Evolutionary conservation across 306 rosid genomes (phyloP).

Genomic region (Cucumis hystrix): DNA sequence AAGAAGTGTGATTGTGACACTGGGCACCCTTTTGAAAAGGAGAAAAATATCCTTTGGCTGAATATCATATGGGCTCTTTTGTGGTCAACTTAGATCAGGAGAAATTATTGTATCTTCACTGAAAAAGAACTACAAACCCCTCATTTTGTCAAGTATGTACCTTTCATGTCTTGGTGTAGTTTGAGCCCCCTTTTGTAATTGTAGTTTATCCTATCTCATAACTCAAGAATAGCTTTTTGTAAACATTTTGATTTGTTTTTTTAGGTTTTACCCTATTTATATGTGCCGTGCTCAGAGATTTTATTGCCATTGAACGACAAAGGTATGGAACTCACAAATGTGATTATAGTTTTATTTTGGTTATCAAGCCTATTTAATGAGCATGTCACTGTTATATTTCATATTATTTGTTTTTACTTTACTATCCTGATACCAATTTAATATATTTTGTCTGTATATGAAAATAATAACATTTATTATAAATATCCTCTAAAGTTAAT

Average conservation of each 20-base stretch:
- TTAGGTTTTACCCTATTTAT: conserved; percentile 77
- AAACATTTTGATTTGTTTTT: not conserved
- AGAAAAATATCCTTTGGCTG: too few species aligned
- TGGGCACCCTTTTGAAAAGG: too few species aligned
- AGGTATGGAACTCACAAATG: conserved; percentile 29
- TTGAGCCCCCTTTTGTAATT: too few species aligned
- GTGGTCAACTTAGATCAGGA: too few species aligned
- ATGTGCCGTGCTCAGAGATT: conserved; percentile 66
- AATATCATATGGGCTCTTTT: too few species aligned
- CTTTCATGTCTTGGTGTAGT: too few species aligned
- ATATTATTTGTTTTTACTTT: not conserved
- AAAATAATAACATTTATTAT: not conserved
- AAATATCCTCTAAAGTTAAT: not conserved
- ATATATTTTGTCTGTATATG: not conserved
- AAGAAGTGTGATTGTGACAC: too few species aligned
- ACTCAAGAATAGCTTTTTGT: too few species aligned
- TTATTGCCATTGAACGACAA: conserved; percentile 28
- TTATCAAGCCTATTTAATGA: not conserved
- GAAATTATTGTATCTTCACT: too few species aligned
- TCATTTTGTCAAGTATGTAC: too few species aligned
- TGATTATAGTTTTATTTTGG: not conserved
- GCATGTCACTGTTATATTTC: not conserved
- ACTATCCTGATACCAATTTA: not conserved
- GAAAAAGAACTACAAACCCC: too few species aligned
- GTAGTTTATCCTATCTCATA: too few species aligned